phyloP scores from a whole-genome alignment of 2,329 filamentous ascomycete species.

The Venturia oleaginea region DNA sequence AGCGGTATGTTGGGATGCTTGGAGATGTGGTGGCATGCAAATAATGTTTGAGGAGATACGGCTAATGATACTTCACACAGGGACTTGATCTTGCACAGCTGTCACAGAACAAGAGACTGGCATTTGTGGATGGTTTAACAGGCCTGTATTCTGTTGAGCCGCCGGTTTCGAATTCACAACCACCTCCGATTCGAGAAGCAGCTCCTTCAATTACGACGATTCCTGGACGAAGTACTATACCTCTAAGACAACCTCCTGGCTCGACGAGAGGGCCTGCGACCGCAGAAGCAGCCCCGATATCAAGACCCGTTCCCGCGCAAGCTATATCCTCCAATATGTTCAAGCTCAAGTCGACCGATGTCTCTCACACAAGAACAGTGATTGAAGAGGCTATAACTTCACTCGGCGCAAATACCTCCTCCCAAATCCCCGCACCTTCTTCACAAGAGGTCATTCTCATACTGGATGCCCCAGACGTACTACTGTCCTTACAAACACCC shows the following conservation, averaged over 20 bases:
- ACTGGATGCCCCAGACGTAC: constrained; percentile 36
- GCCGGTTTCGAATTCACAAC: constrained; percentile 8
- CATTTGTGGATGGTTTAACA: constrained; percentile 67
- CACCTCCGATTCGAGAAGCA: neutral
- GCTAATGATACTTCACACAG: constrained; percentile 26
- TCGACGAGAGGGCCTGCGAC: neutral
- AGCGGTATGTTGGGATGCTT: constrained; percentile 45
- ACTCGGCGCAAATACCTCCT: constrained; percentile 9
- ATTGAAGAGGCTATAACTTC: constrained; percentile 23
- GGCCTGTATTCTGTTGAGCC: constrained; percentile 39
- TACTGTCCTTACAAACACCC: constrained; percentile 28
- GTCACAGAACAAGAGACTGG: constrained; percentile 49
- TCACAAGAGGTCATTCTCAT: constrained; percentile 31
- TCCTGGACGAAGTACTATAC: constrained; percentile 3
- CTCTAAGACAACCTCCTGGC: neutral
- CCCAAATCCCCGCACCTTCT: neutral
- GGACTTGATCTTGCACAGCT: constrained; percentile 62
- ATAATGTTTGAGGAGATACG: neutral
- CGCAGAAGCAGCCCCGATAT: neutral
- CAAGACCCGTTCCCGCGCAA: neutral
- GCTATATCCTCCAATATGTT: constrained; percentile 12
- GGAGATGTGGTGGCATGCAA: neutral
- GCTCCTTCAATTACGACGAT: neutral
- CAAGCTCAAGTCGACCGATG: constrained; percentile 22
- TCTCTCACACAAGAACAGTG: constrained; percentile 21